A percentile compares a stretch with the other conserved stretches of the same genome.
These are phyloP conservation scores for Paecilomyces fulvus DNA, from an alignment of 2,329 filamentous ascomycete genomes.

Conservation along the genomic window DNA sequence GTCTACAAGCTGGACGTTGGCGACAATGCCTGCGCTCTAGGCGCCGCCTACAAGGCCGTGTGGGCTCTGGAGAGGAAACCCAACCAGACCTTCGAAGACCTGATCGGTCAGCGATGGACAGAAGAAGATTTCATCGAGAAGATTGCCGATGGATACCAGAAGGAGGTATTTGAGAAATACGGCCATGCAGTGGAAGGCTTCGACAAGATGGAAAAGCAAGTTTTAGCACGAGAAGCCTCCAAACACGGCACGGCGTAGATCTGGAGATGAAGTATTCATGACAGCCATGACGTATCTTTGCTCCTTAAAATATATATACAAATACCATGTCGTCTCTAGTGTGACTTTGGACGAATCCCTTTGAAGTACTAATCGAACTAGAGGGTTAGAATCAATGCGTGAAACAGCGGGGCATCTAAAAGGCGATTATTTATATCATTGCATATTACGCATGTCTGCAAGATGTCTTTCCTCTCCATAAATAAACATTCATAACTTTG, in stretches of 20 bases:
- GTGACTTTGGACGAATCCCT: neutral
- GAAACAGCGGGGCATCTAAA: neutral
- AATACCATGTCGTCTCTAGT: neutral
- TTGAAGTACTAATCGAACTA: neutral
- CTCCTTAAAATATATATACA: neutral
- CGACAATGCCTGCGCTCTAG: slow-evolving; percentile 87
- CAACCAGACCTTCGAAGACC: slow-evolving; percentile 75
- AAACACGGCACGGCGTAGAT: neutral
- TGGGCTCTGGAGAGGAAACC: slow-evolving; percentile 70
- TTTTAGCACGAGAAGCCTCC: slow-evolving; percentile 41
- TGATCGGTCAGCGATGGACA: slow-evolving; percentile 76
- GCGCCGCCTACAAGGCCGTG: slow-evolving; percentile 90
- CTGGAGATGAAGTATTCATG: neutral
- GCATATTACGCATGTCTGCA: neutral
- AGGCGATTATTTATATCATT: neutral
- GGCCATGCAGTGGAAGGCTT: slow-evolving; percentile 69
- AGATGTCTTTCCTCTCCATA: neutral
- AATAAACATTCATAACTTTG: no score
- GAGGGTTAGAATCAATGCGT: neutral
- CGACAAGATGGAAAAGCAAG: slow-evolving; percentile 61
- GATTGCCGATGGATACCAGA: slow-evolving; percentile 72
- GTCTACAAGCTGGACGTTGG: slow-evolving; percentile 92
- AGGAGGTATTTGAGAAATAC: slow-evolving; percentile 68
- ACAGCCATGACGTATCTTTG: neutral
- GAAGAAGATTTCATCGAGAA: slow-evolving; percentile 76